phyloP scores from a whole-genome alignment of 805 yeast species.

The Starmera amethionina region DNA sequence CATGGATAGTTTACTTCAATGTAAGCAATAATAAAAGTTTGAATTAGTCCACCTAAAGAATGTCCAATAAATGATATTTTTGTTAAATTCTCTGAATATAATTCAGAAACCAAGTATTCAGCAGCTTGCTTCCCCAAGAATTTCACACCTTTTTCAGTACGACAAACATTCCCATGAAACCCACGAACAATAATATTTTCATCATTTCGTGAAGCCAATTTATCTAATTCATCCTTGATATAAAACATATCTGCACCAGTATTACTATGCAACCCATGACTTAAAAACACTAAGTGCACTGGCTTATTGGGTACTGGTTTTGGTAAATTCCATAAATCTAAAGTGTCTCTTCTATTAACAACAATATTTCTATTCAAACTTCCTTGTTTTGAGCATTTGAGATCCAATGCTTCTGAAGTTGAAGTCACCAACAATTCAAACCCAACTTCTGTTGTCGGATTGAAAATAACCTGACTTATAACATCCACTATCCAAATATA shows the following conservation, averaged over 20 bases:
- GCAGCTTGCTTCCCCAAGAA: constrained; percentile 66
- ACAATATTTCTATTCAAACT: constrained; percentile 24
- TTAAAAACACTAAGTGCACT: constrained; percentile 57
- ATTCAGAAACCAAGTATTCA: constrained; percentile 45
- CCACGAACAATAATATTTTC: constrained; percentile 61
- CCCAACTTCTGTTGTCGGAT: constrained; percentile 46
- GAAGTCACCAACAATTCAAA: constrained; percentile 51
- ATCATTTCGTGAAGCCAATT: constrained; percentile 23
- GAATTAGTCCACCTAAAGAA: constrained; percentile 71
- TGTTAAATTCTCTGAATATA: constrained; percentile 31
- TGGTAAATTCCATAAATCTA: constrained; percentile 67
- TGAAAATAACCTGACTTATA: constrained; percentile 61
- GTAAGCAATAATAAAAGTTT: constrained; percentile 70
- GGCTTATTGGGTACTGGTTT: constrained; percentile 30
- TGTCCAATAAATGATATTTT: constrained; percentile 71
- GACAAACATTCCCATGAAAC: constrained; percentile 59
- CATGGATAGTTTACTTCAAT: constrained; percentile 57
- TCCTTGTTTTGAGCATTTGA: constrained; percentile 21
- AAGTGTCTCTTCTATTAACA: constrained; percentile 44
- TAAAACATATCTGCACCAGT: constrained; percentile 68
- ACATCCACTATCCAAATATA: constrained; percentile 68
- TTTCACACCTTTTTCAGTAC: constrained; percentile 71
- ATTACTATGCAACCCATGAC: constrained; percentile 76
- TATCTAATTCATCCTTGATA: constrained; percentile 58
- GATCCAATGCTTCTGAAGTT: constrained; percentile 19